Evolutionary conservation across 352 stramenopile species (phyloP).

Genomic region (Phytopythium delawarense): DNA sequence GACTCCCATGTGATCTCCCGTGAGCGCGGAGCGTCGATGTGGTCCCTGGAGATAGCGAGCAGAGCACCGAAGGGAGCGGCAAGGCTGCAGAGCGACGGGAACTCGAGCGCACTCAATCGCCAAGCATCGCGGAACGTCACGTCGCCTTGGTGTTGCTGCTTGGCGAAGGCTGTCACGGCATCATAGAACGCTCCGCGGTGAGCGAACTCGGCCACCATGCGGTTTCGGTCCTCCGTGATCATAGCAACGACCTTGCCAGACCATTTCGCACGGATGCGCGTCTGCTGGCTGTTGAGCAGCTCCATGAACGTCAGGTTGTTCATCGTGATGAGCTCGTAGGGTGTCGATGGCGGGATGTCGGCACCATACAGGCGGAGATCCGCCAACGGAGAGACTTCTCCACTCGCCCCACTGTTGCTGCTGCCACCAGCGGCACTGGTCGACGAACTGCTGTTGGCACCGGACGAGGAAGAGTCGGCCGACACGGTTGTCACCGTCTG

Average conservation of each 20-base stretch:
- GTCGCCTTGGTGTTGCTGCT: constrained; percentile 25
- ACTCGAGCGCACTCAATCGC: constrained; percentile 29
- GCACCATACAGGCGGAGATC: constrained; percentile 38
- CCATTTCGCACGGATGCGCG: constrained; percentile 39
- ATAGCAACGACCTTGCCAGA: constrained; percentile 40
- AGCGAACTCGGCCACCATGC: constrained; percentile 40
- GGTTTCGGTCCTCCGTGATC: constrained; percentile 56
- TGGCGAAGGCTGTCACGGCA: constrained; percentile 26
- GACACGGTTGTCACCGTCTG: constrained; percentile 29
- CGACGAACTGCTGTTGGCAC: neutral
- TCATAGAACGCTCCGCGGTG: constrained; percentile 37
- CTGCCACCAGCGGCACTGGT: neutral
- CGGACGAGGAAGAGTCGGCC: constrained; percentile 22
- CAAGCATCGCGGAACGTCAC: constrained; percentile 30
- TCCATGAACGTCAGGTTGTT: constrained; percentile 48
- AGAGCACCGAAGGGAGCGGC: constrained; percentile 35
- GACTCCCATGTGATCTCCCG: constrained; percentile 16
- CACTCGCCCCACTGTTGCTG: neutral
- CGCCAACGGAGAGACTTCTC: constrained; percentile 12
- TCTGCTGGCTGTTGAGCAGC: constrained; percentile 41
- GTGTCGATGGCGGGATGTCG: constrained; percentile 41
- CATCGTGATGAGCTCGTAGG: constrained; percentile 50
- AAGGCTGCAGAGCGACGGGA: constrained; percentile 35
- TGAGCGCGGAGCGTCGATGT: neutral
- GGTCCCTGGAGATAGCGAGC: constrained; percentile 19